Conservation (phyloP, 371 early-diverging fungal species). For the Rhizomucor miehei region DNA sequence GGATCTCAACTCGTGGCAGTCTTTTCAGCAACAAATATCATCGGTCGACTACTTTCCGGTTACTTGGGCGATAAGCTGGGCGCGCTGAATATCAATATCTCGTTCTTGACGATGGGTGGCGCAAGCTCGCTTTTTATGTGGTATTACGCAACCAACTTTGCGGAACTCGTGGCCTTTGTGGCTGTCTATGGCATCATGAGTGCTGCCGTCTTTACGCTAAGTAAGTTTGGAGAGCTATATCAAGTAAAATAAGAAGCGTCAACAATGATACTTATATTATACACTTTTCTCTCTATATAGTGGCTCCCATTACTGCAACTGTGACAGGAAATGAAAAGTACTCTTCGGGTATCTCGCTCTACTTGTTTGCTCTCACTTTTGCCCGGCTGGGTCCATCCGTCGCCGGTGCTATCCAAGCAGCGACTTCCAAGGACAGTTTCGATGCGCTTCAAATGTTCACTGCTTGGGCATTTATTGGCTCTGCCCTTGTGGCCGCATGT, state of each 20-base stretch:
- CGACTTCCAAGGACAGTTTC: slow-evolving; percentile 10
- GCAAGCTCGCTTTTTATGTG: slow-evolving; percentile 58
- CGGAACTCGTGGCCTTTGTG: slow-evolving; percentile 48
- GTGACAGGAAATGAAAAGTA: slow-evolving; percentile 17
- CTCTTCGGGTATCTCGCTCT: slow-evolving; percentile 14
- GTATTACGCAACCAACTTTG: slow-evolving; percentile 51
- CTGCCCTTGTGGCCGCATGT: slow-evolving; percentile 13
- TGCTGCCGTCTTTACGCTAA: slow-evolving; percentile 43
- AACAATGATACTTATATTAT: no score
- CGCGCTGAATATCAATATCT: slow-evolving; percentile 49
- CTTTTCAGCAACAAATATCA: slow-evolving; percentile 28
- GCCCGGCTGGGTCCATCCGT: slow-evolving; percentile 16
- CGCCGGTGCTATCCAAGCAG: slow-evolving; percentile 18
- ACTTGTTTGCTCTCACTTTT: slow-evolving; percentile 15
- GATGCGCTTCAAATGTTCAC: slow-evolving; percentile 15
- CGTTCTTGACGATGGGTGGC: slow-evolving; percentile 44
- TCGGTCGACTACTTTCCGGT: slow-evolving; percentile 34
- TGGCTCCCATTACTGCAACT: slow-evolving; percentile 17
- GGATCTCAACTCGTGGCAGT: slow-evolving; percentile 28
- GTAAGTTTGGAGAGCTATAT: slow-evolving; percentile 15
- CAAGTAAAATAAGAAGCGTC: not conserved
- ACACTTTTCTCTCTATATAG: slow-evolving; percentile 8
- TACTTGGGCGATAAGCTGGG: slow-evolving; percentile 54
- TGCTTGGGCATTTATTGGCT: slow-evolving; percentile 10
- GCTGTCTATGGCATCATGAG: slow-evolving; percentile 59